Base-by-base conservation (phyloP, 2,329 filamentous ascomycete genomes). In the Aspergillus texensis region DNA sequence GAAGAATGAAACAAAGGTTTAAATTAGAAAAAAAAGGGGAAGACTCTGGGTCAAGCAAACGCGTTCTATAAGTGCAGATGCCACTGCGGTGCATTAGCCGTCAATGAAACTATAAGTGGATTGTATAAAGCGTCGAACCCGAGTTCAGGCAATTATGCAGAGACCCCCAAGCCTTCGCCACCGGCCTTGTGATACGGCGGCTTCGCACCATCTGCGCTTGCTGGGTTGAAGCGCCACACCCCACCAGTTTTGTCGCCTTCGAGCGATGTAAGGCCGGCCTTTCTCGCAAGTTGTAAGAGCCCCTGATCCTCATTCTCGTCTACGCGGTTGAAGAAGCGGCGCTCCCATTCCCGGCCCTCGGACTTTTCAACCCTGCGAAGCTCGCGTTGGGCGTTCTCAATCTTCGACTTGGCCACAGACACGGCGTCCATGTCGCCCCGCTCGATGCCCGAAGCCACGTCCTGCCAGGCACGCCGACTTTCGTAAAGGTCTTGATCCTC, bases 401-500 rank as follows among this genome's bases (percentile, higher is more conserved):
- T 96, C 78, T 92, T 92, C 62, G 86, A 86, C 83, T 98, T 98
- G 76, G 96, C 92, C 16, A 80, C 74, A 1, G 88, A 88, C 0
- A 93, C 92, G 5, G 86, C 81, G 70, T 97, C 92, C 86, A 97
- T 92, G 77, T 97, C 92, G 62, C 93, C 91, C 69, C 85, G 87
- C 62, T 87, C 84, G 71, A 98, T 95, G 54, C 89, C 93, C 34
- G 87, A 86, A 0, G 92, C 92, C 30, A 98, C 94, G 73, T 91
- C 92, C 67, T 86, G 83, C 95, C 94, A 98, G 4, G 94, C 94
- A 62, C 91, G 88, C 54, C 94, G 88, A 16, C 91, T 93, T 81
- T 98, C 94, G 67, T 95, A 89, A 12, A 92, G 88, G 75, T 96
- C 91, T 80, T 97, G 94, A 69, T 91, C 79, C 64, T 93, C 90